Base-by-base conservation (phyloP, 768 basidiomycete genomes). In the Chalciporus piperatus region DNA sequence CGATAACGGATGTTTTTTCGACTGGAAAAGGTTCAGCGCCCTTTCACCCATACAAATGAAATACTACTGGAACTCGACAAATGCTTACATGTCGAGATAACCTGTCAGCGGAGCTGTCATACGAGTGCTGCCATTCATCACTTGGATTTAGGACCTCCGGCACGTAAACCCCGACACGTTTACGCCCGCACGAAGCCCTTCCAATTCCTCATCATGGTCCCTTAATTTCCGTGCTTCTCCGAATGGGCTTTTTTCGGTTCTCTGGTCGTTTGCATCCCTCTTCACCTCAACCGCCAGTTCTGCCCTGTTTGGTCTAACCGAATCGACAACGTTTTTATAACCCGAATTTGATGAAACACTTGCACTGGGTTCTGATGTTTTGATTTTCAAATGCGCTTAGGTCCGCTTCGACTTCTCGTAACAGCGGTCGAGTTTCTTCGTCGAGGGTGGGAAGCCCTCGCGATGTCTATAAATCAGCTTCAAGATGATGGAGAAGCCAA, bases 211-310 rank as follows among this genome's bases (percentile, higher is more conserved):
- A 6, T 37, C 16, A 1, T 37, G 35, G 10, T 6, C 45, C 6
- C 33, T 48, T 22, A 41, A 51, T 41, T 12, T 80, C 87, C 0
- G 78, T 82, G 59, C 69, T 78, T 37, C 35, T n/a, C 35, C 35
- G 16, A 37, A 37, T 14, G n/a, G 35, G 2, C 13, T 32, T 12
- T 32, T 30, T 5, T 32, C 30, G 30, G 35, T n/a, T n/a, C 35
- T n/a, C n/a, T n/a, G 3, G n/a, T n/a, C 5, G 6, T n/a, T n/a
- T 37, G 16, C 35, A 16, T 37, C 16, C 35, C 4, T 10, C 11
- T 32, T 32, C 30, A 27, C 13, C 3, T 6, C 35, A 37, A 37
- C 33, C 12, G 16, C 16, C 35, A 16, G 35, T n/a, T 16, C 35
- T n/a, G 35, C 35, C n/a, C 35, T 37, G 10, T n/a, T 37, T 9